phyloP scores from a whole-genome alignment of 2,329 filamentous ascomycete species.

The Penicillium vulpinum region DNA sequence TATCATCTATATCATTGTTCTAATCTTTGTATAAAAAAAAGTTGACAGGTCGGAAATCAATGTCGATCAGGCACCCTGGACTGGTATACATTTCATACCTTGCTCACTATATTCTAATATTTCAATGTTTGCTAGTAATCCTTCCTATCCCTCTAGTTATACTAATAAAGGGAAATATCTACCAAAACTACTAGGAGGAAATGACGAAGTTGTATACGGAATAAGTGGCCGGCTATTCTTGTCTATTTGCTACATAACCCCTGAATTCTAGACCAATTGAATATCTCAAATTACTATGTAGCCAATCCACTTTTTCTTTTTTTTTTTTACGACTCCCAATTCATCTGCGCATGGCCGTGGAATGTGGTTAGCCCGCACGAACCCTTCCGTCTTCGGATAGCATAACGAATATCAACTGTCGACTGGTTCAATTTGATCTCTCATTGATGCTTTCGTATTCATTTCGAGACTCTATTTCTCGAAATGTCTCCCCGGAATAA shows the following conservation, averaged over 20 bases:
- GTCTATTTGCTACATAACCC: background rate
- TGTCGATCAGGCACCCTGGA: conserved; percentile 3
- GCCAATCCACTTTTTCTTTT: background rate
- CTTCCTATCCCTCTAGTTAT: background rate
- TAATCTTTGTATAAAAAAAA: background rate
- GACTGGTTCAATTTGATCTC: conserved; percentile 5
- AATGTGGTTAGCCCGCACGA: background rate
- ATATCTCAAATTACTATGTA: background rate
- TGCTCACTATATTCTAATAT: background rate
- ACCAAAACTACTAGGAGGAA: background rate
- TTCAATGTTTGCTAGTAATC: too few relatives aligned
- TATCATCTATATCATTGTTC: background rate
- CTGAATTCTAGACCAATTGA: background rate
- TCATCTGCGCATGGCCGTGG: background rate
- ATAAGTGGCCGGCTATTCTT: background rate
- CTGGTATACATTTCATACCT: background rate
- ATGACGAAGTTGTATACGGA: too few relatives aligned
- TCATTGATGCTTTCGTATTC: background rate
- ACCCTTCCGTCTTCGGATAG: conserved; percentile 4
- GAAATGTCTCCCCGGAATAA: background rate
- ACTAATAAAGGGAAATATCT: background rate
- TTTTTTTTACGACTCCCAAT: background rate
- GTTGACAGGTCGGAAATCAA: background rate
- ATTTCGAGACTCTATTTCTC: background rate
- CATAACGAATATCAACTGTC: background rate